Percentiles rank a stretch among this genome's conserved stretches.
These are phyloP conservation scores for Escallonia rubra DNA, from an alignment of 129 eudicot species.

Conservation along the genomic window DNA sequence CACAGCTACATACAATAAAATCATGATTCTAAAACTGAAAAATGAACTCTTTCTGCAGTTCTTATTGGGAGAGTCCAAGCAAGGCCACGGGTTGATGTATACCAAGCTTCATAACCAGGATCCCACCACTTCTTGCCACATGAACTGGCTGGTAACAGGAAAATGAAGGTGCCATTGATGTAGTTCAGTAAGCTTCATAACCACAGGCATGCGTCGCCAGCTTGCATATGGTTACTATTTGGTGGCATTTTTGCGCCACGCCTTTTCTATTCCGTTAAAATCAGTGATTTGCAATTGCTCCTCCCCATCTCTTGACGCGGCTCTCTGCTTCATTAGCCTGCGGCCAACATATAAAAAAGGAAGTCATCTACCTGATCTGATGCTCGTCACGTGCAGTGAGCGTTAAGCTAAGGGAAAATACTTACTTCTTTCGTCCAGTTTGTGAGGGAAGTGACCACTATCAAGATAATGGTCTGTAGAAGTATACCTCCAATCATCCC, in stretches of 20 bases:
- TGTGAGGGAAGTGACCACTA: conserved; percentile 22
- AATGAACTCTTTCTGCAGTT: too few species aligned
- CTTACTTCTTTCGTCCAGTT: conserved; percentile 51
- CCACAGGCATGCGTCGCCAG: neutral
- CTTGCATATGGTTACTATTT: neutral
- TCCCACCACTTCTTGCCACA: neutral
- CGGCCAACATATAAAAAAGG: too few species aligned
- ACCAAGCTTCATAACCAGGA: too few species aligned
- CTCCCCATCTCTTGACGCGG: conserved; percentile 38
- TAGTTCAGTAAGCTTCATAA: neutral
- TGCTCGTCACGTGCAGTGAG: neutral
- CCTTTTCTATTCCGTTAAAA: neutral
- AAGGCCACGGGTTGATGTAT: too few species aligned
- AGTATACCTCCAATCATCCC: conserved; percentile 52
- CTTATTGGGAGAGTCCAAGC: too few species aligned
- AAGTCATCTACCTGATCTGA: neutral
- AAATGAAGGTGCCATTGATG: neutral
- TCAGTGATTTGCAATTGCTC: conserved; percentile 25
- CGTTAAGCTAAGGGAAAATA: neutral
- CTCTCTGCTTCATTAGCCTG: conserved; percentile 38
- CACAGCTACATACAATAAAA: too few species aligned
- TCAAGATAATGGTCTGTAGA: conserved; percentile 39
- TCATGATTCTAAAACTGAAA: too few species aligned
- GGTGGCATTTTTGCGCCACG: neutral
- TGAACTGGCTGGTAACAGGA: neutral